phyloP scores from a whole-genome alignment of 2,329 filamentous ascomycete species.

The Stagonosporopsis cucurbitacearum region DNA sequence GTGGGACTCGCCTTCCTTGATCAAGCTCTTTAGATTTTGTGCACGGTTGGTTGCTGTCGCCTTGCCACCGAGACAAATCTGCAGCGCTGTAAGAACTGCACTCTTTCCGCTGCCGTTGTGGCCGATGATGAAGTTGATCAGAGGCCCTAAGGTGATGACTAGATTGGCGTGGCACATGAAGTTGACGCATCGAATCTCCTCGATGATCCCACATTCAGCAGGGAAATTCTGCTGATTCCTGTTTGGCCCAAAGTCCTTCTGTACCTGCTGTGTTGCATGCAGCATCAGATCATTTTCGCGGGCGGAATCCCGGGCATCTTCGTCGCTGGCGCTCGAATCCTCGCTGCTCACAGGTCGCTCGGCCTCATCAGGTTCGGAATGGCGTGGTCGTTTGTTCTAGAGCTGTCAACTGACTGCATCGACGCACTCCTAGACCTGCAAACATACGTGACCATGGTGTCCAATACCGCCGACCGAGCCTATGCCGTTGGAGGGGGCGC shows the following conservation, averaged over 20 bases:
- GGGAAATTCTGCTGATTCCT: conserved; percentile 64
- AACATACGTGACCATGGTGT: conserved; percentile 30
- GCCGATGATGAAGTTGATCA: conserved; percentile 98
- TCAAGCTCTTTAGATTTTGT: conserved; percentile 84
- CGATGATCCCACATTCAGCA: conserved; percentile 84
- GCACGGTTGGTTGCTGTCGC: conserved; percentile 92
- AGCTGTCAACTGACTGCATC: conserved; percentile 17
- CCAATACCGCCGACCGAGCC: conserved; percentile 17
- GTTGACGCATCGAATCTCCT: conserved; percentile 84
- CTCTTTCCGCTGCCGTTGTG: conserved; percentile 99
- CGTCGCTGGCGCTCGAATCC: conserved; percentile 19
- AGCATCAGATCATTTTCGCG: conserved; percentile 32
- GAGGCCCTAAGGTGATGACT: conserved; percentile 82
- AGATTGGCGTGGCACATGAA: conserved; percentile 95
- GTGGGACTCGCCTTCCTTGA: conserved; percentile 82
- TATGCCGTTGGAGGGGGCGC: conserved; percentile 30
- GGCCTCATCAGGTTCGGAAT: conserved; percentile 29
- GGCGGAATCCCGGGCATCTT: conserved; percentile 24
- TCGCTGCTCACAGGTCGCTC: conserved; percentile 28
- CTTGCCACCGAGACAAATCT: conserved; percentile 92
- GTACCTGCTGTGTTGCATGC: conserved; percentile 41
- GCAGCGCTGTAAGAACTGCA: conserved; percentile 90
- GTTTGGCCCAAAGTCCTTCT: conserved; percentile 31
- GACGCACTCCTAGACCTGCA: too few relatives aligned
- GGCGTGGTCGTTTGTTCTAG: conserved; percentile 43